These are phyloP conservation scores for Cyclotella baltica DNA, from an alignment of 108 stramenopile genomes.

Conservation along the genomic window DNA sequence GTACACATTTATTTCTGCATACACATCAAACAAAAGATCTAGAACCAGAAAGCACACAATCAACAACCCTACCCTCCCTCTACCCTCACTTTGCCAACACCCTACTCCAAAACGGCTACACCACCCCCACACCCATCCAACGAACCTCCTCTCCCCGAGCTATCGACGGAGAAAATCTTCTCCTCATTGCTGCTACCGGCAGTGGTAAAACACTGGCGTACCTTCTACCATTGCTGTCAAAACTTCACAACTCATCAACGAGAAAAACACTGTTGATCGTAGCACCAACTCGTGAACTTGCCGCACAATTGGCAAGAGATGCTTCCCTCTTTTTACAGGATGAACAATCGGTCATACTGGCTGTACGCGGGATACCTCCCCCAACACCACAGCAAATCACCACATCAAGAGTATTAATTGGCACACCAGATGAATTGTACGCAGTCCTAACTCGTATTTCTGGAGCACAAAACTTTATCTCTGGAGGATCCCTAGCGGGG, in stretches of 20 bases:
- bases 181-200: conserved; percentile 62
- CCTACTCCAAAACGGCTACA: conserved; percentile 42
- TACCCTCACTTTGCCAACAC: conserved; percentile 52
- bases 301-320: conserved; percentile 56
- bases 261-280: conserved; percentile 47
- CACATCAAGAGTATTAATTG: conserved; percentile 50
- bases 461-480: conserved; percentile 53
- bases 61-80: conserved; percentile 13
- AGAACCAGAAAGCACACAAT: neutral
- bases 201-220: conserved; percentile 60
- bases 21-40: neutral
- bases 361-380: conserved; percentile 54
- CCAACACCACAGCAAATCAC: conserved; percentile 45
- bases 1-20: too few relatives aligned
- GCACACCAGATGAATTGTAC: conserved; percentile 58
- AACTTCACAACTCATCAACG: neutral
- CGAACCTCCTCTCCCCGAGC: conserved; percentile 44
- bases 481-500: conserved; percentile 52
- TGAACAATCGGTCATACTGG: conserved; percentile 45
- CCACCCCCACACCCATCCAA: conserved; percentile 65
- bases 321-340: conserved; percentile 43
- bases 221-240: conserved; percentile 43
- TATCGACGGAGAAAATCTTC: conserved; percentile 42
- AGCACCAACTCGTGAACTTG: conserved; percentile 57
- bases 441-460: conserved; percentile 53